Conservation (phyloP, 805 yeast genomes). For the Saccharomycopsis babjevae region DNA sequence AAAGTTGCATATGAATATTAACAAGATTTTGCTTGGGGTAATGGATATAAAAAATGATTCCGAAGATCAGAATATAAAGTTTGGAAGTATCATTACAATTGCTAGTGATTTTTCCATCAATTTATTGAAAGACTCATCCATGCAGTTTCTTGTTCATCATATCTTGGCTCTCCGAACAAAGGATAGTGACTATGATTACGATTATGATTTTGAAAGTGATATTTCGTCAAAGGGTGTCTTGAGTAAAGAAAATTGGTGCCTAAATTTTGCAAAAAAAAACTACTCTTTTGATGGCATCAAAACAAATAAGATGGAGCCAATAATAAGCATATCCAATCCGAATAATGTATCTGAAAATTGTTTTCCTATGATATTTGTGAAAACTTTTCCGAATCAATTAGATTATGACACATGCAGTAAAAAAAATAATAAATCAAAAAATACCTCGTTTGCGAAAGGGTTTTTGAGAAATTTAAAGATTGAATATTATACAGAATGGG, state of each 20-base stretch:
- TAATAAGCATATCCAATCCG: conserved; percentile 27
- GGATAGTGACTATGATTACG: conserved; percentile 16
- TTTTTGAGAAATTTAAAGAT: conserved; percentile 38
- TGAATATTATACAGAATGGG: conserved; percentile 55
- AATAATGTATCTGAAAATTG: conserved; percentile 31
- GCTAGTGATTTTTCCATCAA: conserved; percentile 1
- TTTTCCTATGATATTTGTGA: conserved; percentile 18
- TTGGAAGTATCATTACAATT: conserved; percentile 9
- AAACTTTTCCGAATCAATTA: neutral
- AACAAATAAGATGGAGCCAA: conserved; percentile 21
- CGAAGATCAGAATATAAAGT: neutral
- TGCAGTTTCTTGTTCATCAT: conserved; percentile 9
- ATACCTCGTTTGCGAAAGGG: conserved; percentile 18
- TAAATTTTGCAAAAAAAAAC: neutral
- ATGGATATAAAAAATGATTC: neutral
- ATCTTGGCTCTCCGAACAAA: neutral
- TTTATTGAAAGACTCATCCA: conserved; percentile 4
- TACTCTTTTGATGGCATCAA: conserved; percentile 8
- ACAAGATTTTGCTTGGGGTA: neutral
- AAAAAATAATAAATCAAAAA: neutral
- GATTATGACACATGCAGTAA: neutral
- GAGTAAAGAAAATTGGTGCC: neutral
- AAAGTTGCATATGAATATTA: conserved; percentile 5
- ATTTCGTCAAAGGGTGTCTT: neutral
- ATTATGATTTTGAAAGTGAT: conserved; percentile 5